Evolutionary conservation across 2,329 filamentous ascomycete genomes (phyloP).

Genomic region (Fusarium acutatum): DNA sequence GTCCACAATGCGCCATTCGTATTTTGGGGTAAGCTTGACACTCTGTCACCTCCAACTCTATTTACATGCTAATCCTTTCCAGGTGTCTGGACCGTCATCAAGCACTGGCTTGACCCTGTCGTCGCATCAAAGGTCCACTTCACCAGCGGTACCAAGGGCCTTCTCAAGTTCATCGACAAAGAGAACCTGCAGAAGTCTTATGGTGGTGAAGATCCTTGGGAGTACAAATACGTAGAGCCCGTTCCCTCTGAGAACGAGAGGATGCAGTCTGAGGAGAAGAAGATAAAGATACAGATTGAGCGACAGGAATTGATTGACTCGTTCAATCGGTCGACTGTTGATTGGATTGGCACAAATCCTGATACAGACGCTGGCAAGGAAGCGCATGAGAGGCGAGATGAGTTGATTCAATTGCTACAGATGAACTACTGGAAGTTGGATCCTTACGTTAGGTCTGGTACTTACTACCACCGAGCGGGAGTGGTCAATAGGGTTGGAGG

Average conservation of each 20-base stretch:
- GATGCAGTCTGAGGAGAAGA: conserved; percentile 46
- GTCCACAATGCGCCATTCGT: conserved; percentile 81
- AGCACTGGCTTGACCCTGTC: conserved; percentile 79
- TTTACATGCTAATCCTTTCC: background rate
- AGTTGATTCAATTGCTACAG: conserved; percentile 60
- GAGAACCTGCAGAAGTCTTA: conserved; percentile 66
- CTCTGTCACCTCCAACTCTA: background rate
- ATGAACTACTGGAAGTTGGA: conserved; percentile 77
- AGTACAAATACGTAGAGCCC: conserved; percentile 72
- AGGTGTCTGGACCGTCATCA: conserved; percentile 69
- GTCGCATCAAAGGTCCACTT: conserved; percentile 78
- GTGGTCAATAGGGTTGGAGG: conserved; percentile 20
- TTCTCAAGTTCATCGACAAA: conserved; percentile 68
- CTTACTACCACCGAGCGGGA: conserved; percentile 35
- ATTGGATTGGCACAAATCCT: conserved; percentile 13
- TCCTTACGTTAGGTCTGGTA: conserved; percentile 67
- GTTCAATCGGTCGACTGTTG: conserved; percentile 56
- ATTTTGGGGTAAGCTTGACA: conserved; percentile 56
- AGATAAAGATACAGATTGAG: conserved; percentile 59
- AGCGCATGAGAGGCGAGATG: conserved; percentile 50
- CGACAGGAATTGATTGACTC: conserved; percentile 61
- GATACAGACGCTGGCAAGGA: background rate
- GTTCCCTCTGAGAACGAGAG: conserved; percentile 64
- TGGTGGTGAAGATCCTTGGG: conserved; percentile 72
- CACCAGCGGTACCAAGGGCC: conserved; percentile 68